Percentiles rank a stretch among this genome's conserved stretches.
Evolutionary conservation across 208 protist species (phyloP).

Genomic region (Acanthamoeba culbertsoni): DNA sequence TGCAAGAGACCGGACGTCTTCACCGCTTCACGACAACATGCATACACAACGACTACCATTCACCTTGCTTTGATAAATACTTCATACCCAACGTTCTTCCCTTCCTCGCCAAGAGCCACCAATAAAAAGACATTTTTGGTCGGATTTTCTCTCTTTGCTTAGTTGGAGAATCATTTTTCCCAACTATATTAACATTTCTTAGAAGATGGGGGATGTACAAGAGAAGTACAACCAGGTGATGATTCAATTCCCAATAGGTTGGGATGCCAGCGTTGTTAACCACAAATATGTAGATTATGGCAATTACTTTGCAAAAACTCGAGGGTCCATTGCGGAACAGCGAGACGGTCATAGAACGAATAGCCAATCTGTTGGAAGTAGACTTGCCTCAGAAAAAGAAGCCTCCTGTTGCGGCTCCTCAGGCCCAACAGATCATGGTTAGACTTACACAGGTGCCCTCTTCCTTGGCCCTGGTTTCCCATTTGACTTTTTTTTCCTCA

Average conservation of each 20-base stretch:
- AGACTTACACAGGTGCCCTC: background rate
- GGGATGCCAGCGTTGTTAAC: no score
- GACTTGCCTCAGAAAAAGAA: background rate
- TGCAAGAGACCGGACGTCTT: conserved; percentile 35
- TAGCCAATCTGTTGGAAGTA: background rate
- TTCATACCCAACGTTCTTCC: conserved; percentile 45
- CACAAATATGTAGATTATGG: background rate
- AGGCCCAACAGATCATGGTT: conserved; percentile 7
- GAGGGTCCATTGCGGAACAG: background rate
- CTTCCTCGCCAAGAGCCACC: background rate
- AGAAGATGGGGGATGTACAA: background rate
- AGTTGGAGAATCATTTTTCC: background rate
- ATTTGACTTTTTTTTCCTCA: background rate
- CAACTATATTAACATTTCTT: no score
- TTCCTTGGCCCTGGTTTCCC: background rate
- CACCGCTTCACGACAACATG: conserved; percentile 21
- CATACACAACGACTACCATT: conserved; percentile 53
- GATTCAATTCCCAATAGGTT: background rate
- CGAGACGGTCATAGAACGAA: background rate
- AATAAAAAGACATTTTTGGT: background rate
- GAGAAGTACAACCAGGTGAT: conserved; percentile 21
- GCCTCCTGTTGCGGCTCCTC: background rate
- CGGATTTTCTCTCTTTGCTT: background rate
- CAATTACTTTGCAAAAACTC: conserved; percentile 1
- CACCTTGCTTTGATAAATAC: conserved; percentile 51